These are phyloP conservation scores for Stemphylium lycopersici DNA, from an alignment of 2,329 filamentous ascomycete genomes.

Conservation along the genomic window DNA sequence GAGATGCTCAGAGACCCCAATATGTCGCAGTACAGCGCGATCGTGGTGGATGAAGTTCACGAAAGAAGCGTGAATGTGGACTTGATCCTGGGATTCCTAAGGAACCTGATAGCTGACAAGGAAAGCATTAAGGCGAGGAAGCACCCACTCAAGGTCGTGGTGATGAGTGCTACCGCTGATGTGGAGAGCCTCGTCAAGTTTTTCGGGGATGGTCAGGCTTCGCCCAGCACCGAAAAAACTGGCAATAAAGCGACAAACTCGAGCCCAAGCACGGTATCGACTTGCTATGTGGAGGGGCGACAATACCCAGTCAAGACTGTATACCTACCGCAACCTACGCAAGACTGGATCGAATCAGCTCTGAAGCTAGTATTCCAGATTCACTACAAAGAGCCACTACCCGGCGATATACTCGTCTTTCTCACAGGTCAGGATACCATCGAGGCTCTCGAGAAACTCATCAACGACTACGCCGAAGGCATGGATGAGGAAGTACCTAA, in stretches of 20 bases:
- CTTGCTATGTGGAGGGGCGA: slow-evolving; percentile 79
- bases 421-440: slow-evolving; percentile 93
- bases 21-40: slow-evolving; percentile 82
- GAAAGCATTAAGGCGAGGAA: slow-evolving; percentile 69
- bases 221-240: slow-evolving; percentile 15
- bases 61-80: slow-evolving; percentile 96
- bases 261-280: slow-evolving; percentile 41
- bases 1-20: slow-evolving; percentile 87
- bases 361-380: slow-evolving; percentile 84
- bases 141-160: slow-evolving; percentile 77
- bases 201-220: slow-evolving; percentile 59
- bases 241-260: slow-evolving; percentile 8
- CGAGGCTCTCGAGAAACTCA: slow-evolving; percentile 76
- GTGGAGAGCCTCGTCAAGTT: slow-evolving; percentile 78
- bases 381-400: slow-evolving; percentile 85
- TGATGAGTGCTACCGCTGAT: slow-evolving; percentile 98
- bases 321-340: slow-evolving; percentile 75
- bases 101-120: slow-evolving; percentile 70
- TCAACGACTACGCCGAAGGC: slow-evolving; percentile 77
- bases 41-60: slow-evolving; percentile 96
- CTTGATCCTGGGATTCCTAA: slow-evolving; percentile 84
- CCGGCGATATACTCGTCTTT: slow-evolving; percentile 92
- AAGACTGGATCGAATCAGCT: slow-evolving; percentile 81
- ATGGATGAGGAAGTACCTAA: slow-evolving; percentile 78
- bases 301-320: slow-evolving; percentile 83